A percentile compares a stretch with the other conserved stretches of the same genome.
phyloP scores from a whole-genome alignment of 2,329 filamentous ascomycete genomes.

The Diaporthe caulivora region DNA sequence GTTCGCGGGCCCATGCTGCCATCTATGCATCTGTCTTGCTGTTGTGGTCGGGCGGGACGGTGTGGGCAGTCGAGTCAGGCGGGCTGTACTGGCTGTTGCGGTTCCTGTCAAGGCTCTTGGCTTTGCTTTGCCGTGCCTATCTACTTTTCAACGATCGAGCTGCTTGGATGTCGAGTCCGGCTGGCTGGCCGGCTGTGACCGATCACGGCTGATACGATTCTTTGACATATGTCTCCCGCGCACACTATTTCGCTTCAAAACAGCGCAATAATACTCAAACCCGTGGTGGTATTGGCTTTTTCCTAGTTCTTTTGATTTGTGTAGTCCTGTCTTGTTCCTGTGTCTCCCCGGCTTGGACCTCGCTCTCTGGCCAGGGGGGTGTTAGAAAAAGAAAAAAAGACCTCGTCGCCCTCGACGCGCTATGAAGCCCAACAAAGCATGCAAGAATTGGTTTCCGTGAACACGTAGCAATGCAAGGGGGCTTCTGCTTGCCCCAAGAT shows the following conservation, averaged over 20 bases:
- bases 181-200: background rate
- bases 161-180: background rate
- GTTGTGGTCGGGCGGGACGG: too few species aligned
- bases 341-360: background rate
- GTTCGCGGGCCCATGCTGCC: slow-evolving; percentile 9
- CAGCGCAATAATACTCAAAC: background rate
- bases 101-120: background rate
- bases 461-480: slow-evolving; percentile 5
- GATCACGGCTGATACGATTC: background rate
- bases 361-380: background rate
- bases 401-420: background rate
- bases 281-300: background rate
- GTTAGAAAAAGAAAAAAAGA: background rate
- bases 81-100: background rate
- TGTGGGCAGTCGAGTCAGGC: slow-evolving; percentile 1
- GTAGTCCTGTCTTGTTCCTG: background rate
- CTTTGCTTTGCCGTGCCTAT: background rate
- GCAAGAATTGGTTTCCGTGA: background rate
- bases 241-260: background rate
- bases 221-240: background rate
- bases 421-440: slow-evolving; percentile 13
- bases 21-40: too few species aligned
- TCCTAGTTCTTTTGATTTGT: background rate
- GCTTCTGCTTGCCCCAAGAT: background rate
- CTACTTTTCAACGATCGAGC: background rate